phyloP scores from a whole-genome alignment of 495 filamentous ascomycete genomes.

The Podospora australis region DNA sequence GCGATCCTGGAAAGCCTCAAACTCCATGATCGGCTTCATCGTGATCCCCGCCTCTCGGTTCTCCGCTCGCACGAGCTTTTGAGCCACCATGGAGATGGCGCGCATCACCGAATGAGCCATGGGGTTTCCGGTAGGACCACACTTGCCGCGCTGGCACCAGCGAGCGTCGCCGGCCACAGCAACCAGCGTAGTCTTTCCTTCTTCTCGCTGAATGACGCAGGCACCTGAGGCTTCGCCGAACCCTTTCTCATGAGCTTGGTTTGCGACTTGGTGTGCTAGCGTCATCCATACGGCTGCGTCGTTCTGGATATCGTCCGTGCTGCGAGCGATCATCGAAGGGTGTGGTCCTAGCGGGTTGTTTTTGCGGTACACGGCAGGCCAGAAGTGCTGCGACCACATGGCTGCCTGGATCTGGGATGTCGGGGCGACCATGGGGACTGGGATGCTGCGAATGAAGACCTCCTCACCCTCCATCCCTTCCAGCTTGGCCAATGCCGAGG shows the following conservation, averaged over 20 bases:
- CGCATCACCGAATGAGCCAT: slow-evolving; percentile 80
- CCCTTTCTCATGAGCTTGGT: slow-evolving; percentile 46
- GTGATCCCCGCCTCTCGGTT: slow-evolving; percentile 20
- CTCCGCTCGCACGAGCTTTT: slow-evolving; percentile 51
- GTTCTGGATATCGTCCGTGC: slow-evolving; percentile 50
- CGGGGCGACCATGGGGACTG: slow-evolving; percentile 69
- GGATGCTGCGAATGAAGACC: slow-evolving; percentile 45
- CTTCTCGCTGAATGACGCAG: slow-evolving; percentile 63
- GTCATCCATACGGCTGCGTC: slow-evolving; percentile 57
- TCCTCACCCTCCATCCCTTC: slow-evolving; percentile 35
- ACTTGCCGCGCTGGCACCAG: slow-evolving; percentile 48
- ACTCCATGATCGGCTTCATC: slow-evolving; percentile 31
- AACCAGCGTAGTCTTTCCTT: slow-evolving; percentile 45
- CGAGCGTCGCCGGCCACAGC: slow-evolving; percentile 75
- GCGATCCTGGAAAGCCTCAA: slow-evolving; percentile 41
- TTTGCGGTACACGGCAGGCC: slow-evolving; percentile 84
- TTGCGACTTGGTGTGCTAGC: slow-evolving; percentile 59
- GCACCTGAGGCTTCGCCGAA: slow-evolving; percentile 69
- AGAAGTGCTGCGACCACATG: slow-evolving; percentile 68
- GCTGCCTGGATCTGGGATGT: slow-evolving; percentile 68
- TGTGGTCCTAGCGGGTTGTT: slow-evolving; percentile 72
- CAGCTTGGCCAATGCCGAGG: slow-evolving; percentile 24
- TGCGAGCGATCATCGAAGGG: slow-evolving; percentile 50
- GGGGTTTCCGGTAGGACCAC: slow-evolving; percentile 52
- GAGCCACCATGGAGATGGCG: slow-evolving; percentile 80